These are phyloP conservation scores for Melampsora abietis-canadensis DNA, from an alignment of 1,284 basidiomycete species.

Conservation along the genomic window DNA sequence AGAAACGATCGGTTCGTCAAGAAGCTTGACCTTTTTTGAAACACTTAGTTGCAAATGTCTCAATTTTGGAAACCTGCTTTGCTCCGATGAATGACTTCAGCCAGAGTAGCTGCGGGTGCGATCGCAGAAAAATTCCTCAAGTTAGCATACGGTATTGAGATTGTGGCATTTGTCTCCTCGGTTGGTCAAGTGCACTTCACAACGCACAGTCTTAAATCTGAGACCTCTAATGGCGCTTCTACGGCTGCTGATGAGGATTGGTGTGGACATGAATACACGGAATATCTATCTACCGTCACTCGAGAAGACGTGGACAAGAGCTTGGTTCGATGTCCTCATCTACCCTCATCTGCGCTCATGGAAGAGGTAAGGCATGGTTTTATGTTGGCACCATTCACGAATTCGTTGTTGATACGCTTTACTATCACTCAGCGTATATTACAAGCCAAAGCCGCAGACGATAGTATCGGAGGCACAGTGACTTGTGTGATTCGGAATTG, in stretches of 20 bases:
- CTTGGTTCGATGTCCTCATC: conserved; percentile 84
- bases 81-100: conserved; percentile 55
- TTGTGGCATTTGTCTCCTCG: conserved; percentile 93
- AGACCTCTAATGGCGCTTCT: conserved; percentile 54
- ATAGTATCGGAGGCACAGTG: conserved; percentile 95
- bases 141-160: conserved; percentile 81
- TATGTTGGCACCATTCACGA: neutral
- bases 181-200: conserved; percentile 84
- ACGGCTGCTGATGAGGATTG: conserved; percentile 56
- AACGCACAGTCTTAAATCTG: conserved; percentile 17
- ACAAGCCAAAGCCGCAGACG: conserved; percentile 79
- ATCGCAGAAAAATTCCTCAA: conserved; percentile 96
- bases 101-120: conserved; percentile 93
- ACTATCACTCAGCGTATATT: conserved; percentile 70
- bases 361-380: conserved; percentile 62
- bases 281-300: conserved; percentile 74
- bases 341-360: conserved; percentile 83
- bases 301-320: conserved; percentile 85
- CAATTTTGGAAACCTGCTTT: neutral
- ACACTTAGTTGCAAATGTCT: neutral
- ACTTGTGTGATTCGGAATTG: conserved; percentile 91
- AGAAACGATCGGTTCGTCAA: conserved; percentile 80
- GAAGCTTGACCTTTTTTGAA: neutral
- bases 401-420: conserved; percentile 40
- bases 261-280: conserved; percentile 64